These are phyloP conservation scores for Rubia tinctorum DNA, from an alignment of 305 asterid genomes.

Conservation along the genomic window DNA sequence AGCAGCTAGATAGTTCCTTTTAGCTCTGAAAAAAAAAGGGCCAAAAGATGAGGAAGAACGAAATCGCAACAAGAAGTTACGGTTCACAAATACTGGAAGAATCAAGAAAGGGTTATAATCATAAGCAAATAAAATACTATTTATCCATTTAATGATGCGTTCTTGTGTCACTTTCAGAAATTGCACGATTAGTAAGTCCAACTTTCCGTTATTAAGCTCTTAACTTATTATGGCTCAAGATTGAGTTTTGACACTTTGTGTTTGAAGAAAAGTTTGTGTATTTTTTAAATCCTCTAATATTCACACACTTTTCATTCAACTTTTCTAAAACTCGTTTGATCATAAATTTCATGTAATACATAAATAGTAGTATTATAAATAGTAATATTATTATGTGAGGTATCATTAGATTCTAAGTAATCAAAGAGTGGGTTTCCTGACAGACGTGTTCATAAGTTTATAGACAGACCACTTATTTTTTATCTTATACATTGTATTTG, in stretches of 20 bases:
- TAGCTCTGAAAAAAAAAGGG: background rate
- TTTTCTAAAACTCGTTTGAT: too few relatives aligned
- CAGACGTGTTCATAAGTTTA: too few relatives aligned
- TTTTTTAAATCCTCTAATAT: too few relatives aligned
- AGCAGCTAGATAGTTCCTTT: background rate
- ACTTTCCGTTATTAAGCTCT: background rate
- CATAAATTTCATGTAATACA: too few relatives aligned
- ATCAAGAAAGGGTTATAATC: background rate
- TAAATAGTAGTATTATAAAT: too few relatives aligned
- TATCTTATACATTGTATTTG: too few relatives aligned
- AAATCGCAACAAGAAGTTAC: background rate
- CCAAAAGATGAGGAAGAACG: background rate
- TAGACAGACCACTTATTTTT: too few relatives aligned
- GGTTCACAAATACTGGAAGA: background rate
- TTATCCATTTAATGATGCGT: background rate
- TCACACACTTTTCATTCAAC: too few relatives aligned
- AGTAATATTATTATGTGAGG: too few relatives aligned
- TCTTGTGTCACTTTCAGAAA: conserved; percentile 17
- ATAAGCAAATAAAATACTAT: background rate
- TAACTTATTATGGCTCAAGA: background rate
- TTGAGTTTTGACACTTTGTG: background rate
- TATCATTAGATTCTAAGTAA: too few relatives aligned
- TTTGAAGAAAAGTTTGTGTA: background rate
- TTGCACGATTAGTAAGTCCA: background rate
- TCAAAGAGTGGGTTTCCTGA: too few relatives aligned